Evolutionary conservation across 257 asterid genomes (phyloP).

Genomic region (Vinca minor): DNA sequence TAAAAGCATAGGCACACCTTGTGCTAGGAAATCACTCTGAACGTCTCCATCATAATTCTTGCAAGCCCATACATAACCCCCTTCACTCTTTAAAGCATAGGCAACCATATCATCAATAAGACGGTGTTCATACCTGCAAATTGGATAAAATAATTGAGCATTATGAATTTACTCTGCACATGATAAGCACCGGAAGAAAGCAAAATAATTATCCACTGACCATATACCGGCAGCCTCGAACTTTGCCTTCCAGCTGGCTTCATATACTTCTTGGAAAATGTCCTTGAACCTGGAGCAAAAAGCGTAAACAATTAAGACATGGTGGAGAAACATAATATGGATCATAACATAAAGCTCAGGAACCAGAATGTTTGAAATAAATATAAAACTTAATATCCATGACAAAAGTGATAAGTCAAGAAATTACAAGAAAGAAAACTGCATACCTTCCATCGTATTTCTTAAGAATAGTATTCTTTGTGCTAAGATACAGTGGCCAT

Average conservation of each 20-base stretch:
- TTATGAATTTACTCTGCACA: neutral
- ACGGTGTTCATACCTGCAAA: constrained; percentile 89
- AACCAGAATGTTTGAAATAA: neutral
- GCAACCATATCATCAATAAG: constrained; percentile 99
- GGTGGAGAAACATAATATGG: neutral
- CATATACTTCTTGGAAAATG: constrained; percentile 93
- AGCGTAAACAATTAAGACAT: constrained; percentile 3
- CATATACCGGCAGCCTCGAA: constrained; percentile 84
- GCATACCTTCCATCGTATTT: constrained; percentile 93
- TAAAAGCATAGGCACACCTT: constrained; percentile 40
- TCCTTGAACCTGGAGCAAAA: constrained; percentile 79
- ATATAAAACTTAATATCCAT: neutral
- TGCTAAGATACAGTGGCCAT: constrained; percentile 99
- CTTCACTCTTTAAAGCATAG: constrained; percentile 96
- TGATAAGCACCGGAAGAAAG: too few relatives aligned
- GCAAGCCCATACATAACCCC: constrained; percentile 99
- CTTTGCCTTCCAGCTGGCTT: constrained; percentile 75
- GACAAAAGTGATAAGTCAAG: neutral
- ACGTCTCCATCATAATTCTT: constrained; percentile 99
- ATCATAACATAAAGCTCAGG: neutral
- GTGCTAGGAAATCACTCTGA: constrained; percentile 98
- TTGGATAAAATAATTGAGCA: constrained; percentile 3
- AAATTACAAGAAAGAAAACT: neutral
- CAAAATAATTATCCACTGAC: constrained; percentile 32
- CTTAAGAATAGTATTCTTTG: constrained; percentile 92